These are phyloP conservation scores for Perkinsus olseni DNA, from an alignment of 169 alveolate species.

Conservation along the genomic window DNA sequence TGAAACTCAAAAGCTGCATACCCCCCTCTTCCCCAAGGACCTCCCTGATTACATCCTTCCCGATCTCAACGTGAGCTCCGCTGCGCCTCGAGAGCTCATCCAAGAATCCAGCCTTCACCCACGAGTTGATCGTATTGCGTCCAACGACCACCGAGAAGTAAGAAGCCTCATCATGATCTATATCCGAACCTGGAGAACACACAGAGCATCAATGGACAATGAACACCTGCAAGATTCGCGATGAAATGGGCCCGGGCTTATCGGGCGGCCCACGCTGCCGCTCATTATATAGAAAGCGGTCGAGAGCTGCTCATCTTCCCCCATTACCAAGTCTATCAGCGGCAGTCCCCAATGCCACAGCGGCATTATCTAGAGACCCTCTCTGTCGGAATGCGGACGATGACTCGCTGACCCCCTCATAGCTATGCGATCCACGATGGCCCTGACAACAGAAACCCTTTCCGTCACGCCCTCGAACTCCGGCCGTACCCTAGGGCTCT, in stretches of 20 bases:
- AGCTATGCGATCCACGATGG: not conserved
- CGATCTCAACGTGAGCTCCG: not conserved
- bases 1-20: no score
- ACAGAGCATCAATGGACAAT: not conserved
- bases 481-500: not conserved
- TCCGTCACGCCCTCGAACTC: not conserved
- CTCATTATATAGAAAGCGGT: no score
- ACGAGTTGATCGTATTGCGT: not conserved
- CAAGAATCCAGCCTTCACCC: not conserved
- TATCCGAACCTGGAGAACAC: not conserved
- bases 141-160: not conserved
- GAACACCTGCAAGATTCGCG: no score
- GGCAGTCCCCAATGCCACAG: not conserved
- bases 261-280: no score
- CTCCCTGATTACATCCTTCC: not conserved
- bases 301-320: not conserved
- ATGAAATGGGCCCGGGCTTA: no score
- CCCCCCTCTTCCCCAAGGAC: not conserved
- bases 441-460: not conserved
- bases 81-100: not conserved
- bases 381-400: not conserved
- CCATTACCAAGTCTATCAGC: not conserved
- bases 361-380: not conserved
- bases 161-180: not conserved
- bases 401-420: not conserved